Percentiles rank a stretch among this genome's conserved stretches.
Conservation (phyloP, 2,329 filamentous ascomycete genomes). For the Ophiocordyceps sinensis region DNA sequence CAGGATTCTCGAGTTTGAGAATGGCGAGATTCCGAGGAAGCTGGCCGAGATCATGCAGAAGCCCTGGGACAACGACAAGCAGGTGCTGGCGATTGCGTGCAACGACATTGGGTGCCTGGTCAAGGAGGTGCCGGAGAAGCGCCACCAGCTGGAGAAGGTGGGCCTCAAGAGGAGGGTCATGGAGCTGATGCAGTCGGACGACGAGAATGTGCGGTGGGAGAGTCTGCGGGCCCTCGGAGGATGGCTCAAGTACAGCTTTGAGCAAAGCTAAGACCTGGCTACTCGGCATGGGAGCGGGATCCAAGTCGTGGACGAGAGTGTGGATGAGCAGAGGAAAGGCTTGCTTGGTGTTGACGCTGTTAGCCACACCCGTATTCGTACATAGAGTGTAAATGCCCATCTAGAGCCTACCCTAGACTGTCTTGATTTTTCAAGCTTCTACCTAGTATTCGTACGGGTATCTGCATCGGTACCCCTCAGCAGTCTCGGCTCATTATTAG, state of each 20-base stretch:
- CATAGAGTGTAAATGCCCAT: no score
- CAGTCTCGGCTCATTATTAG: no score
- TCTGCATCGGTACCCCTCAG: no score
- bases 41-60: conserved; percentile 69
- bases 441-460: no score
- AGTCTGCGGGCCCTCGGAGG: conserved; percentile 66
- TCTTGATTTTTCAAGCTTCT: no score
- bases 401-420: no score
- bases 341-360: no score
- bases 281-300: no score
- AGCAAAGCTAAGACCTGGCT: conserved; percentile 16
- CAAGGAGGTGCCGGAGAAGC: conserved; percentile 76
- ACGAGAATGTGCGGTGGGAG: conserved; percentile 87
- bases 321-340: no score
- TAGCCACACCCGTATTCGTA: no score
- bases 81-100: conserved; percentile 82
- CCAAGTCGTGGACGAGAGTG: no score
- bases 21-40: conserved; percentile 64
- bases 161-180: conserved; percentile 80
- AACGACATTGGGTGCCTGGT: conserved; percentile 85
- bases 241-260: conserved; percentile 52
- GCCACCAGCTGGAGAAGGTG: conserved; percentile 64
- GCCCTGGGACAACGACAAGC: conserved; percentile 66
- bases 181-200: conserved; percentile 82
- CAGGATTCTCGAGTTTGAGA: conserved; percentile 71